Evolutionary conservation across 1,284 basidiomycete genomes (phyloP), one percentile per base, ranked within the genome.

Genomic region (Marasmius tenuissimus): DNA sequence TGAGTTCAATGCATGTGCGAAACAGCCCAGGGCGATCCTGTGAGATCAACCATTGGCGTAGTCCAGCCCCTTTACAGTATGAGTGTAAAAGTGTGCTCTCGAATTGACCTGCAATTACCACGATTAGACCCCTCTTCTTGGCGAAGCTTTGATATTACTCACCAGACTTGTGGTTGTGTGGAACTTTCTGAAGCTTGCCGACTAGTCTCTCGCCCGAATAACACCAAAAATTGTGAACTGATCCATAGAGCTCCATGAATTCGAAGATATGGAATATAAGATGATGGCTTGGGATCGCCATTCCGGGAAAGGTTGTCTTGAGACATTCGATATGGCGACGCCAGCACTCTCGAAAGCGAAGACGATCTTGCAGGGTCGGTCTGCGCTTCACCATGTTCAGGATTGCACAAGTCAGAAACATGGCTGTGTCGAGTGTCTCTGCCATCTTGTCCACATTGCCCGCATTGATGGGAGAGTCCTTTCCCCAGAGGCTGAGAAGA

Each of bases 181-280:
- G 61, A 42, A 54, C 53, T 12, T 42, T 18, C 12, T 53, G 61
- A 6, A 62, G 35, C 20, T 38, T 59, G 18, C 57, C 47, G 20
- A 62, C 59, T 45, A 62, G 16, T 33, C 37, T 38, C 34, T 62
- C 61, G 1, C 50, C 50, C 10, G 40, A n/a, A 18, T 55, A 62
- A 39, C 57, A 58, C 51, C 51, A 62, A 34, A 49, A 62, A 33
- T 62, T 62, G 11, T 40, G 49, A 34, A 55, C 34, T 48, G 45
- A n/a, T 27, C 61, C 37, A 50, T 54, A 62, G 6, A 22, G 45
- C 16, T 62, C 61, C 61, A 62, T 62, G 42, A 59, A 62, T 10
- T 62, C 61, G 37, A 59, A 59, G 10, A 62, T 58, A 39, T 59
- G 61, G 39, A 62, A 62, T n/a, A 14, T 57, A 12, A 62, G 52